Base-by-base conservation (phyloP, 495 filamentous ascomycete genomes). In the Zalerion maritima region DNA sequence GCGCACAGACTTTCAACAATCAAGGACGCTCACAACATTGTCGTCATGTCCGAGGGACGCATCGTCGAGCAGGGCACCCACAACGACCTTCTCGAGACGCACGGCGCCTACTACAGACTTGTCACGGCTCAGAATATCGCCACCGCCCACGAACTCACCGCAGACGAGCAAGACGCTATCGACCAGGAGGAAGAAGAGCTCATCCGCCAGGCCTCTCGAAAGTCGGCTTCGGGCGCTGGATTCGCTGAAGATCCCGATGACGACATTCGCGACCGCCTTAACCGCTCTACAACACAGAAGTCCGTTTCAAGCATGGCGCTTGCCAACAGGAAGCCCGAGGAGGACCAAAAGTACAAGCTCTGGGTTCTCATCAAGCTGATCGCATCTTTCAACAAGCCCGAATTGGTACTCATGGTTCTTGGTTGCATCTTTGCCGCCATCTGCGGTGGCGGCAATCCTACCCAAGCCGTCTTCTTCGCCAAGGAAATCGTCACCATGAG, bases 1-100 rank as follows among this genome's bases (percentile, higher is more conserved):
- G 91, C 89, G 15, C 89, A 97, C 51, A 73, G 89, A 29, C 62
- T 97, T 18, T 91, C 82, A 0, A 97, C 89, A 18, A 92, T 97
- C 58, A 87, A 78, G 52, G 69, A 78, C 34, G 87, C 86, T 0
- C 77, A 94, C 47, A 97, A 94, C 46, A 97, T 97, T 35, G 83
- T 94, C 11, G 84, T 94, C 40, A 83, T 97, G 74, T 65, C 73
- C 8, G 55, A 78, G 32, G 89, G 89, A 28, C 49, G 62, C 12
- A 91, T 94, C 34, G 64, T 89, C n/a, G 89, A 97, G 45, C 83
- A 86, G 53, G 84, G 84, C 31, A 79, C 69, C 4, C 84, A 93
- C 42, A 65, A 81, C 31, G 60, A 74, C 11, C 59, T 93, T 7
- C 47, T 91, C 3, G 64, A 60, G 20, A 51, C 42, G 9, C 47